Evolutionary conservation across 176 grass and related monocot genomes (phyloP).

Genomic region (bread wheat (Triticum aestivum)): IWGSC_CS_RefSeq_v2.1 NC_057797.1:398547110-398547609

Average conservation of each 20-base stretch:
- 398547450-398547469: conserved; percentile 70
- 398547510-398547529: conserved; percentile 58
- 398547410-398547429: conserved; percentile 46
- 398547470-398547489: conserved; percentile 79
- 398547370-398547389: background rate
- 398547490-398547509: conserved; percentile 78
- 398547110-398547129: conserved; percentile 35
- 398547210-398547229: conserved; percentile 65
- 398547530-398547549: conserved; percentile 65
- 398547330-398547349: conserved; percentile 61
- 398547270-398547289: conserved; percentile 59
- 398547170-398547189: conserved; percentile 61
- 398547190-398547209: conserved; percentile 45
- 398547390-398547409: background rate
- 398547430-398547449: conserved; percentile 80
- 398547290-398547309: conserved; percentile 78
- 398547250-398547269: conserved; percentile 26
- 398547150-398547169: conserved; percentile 52
- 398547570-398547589: conserved; percentile 97
- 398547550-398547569: conserved; percentile 54
- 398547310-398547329: conserved; percentile 62
- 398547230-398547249: conserved; percentile 65
- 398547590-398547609: conserved; percentile 64
- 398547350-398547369: conserved; percentile 44
- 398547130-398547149: conserved; percentile 40